Percentiles rank a stretch among this genome's conserved stretches.
These are phyloP conservation scores for Rhizopogon vulgaris DNA, from an alignment of 768 basidiomycete genomes.

Conservation along the genomic window DNA sequence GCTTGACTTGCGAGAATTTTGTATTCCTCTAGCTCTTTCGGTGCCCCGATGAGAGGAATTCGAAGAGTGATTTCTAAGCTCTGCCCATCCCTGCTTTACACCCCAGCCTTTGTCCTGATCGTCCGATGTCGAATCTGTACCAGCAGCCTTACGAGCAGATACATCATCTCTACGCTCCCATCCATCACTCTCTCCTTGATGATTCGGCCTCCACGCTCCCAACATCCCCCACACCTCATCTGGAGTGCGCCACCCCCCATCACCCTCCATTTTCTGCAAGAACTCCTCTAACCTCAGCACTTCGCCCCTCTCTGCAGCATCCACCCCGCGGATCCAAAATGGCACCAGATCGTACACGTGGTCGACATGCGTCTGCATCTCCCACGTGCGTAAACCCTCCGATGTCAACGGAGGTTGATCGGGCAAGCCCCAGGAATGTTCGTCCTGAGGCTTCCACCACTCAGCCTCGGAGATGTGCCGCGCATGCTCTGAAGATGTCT, in stretches of 20 bases:
- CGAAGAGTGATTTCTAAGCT: not conserved
- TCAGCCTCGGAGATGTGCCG: conserved; percentile 8
- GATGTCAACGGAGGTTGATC: conserved; percentile 22
- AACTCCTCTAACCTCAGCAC: conserved; percentile 40
- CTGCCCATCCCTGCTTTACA: conserved; percentile 11
- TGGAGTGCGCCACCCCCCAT: conserved; percentile 25
- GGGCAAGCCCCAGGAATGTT: conserved; percentile 23
- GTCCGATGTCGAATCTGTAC: conserved; percentile 14
- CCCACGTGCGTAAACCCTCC: conserved; percentile 22
- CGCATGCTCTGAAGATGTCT: conserved; percentile 13
- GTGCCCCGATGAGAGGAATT: not conserved
- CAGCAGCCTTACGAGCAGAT: conserved; percentile 10
- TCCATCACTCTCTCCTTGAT: not conserved
- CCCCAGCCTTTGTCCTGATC: conserved; percentile 15
- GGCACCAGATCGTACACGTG: conserved; percentile 43
- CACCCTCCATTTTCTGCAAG: conserved; percentile 33
- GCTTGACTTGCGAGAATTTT: not conserved
- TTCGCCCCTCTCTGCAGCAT: conserved; percentile 41
- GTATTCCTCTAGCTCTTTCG: not conserved
- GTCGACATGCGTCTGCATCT: conserved; percentile 34
- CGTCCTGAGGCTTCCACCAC: conserved; percentile 9
- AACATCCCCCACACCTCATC: conserved; percentile 22
- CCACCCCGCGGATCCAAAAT: conserved; percentile 47
- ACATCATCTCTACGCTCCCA: conserved; percentile 9
- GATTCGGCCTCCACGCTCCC: conserved; percentile 18